Conservation (phyloP, 176 grass and related monocot genomes). For the Microstegium vimineum region DNA sequence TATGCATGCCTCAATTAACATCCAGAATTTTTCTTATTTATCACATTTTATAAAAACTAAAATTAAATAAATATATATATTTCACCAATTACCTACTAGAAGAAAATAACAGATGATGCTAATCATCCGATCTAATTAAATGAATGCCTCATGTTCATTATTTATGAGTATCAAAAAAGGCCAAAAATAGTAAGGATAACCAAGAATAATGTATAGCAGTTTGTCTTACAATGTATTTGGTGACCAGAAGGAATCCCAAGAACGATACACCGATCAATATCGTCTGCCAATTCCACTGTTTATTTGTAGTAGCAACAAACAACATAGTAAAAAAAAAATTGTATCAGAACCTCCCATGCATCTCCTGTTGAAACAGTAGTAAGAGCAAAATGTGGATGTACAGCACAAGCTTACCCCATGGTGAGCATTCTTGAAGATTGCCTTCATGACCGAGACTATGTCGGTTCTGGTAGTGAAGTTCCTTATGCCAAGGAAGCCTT, state of each 20-base stretch:
- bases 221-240: conserved; percentile 72
- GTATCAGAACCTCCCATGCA: not conserved
- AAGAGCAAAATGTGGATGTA: not conserved
- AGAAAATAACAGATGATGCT: no score
- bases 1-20: no score
- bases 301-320: not conserved
- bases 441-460: no score
- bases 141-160: no score
- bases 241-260: conserved; percentile 60
- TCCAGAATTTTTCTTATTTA: no score
- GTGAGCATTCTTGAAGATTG: conserved; percentile 52
- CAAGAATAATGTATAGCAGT: not conserved
- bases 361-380: not conserved
- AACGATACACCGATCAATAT: conserved; percentile 68
- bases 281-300: conserved; percentile 88
- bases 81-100: no score
- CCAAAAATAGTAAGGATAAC: not conserved
- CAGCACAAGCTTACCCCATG: conserved; percentile 60
- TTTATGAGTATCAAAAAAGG: no score
- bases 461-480: conserved; percentile 61
- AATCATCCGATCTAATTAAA: no score
- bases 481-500: conserved; percentile 74
- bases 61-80: no score
- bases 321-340: not conserved
- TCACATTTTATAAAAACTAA: no score